These are phyloP conservation scores for Epichloe bromicola DNA, from an alignment of 2,329 filamentous ascomycete species.

Conservation along the genomic window DNA sequence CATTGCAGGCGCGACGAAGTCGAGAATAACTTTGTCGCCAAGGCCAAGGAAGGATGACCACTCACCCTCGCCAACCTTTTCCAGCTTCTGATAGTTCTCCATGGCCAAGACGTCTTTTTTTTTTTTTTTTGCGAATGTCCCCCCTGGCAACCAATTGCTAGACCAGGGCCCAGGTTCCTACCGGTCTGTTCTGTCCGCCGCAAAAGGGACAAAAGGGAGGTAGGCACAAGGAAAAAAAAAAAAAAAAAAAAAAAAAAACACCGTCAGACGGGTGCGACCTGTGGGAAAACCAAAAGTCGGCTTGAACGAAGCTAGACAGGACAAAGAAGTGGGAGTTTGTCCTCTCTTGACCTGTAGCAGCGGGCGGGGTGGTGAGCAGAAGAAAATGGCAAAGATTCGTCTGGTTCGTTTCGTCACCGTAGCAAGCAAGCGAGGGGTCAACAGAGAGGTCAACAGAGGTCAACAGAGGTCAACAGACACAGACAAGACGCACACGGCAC, in stretches of 20 bases:
- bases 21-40: no score
- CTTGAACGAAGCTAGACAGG: background rate
- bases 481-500: background rate
- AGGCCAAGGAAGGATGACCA: slow-evolving; percentile 1
- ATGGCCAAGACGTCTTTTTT: slow-evolving; percentile 31
- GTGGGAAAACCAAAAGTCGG: background rate
- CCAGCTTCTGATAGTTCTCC: slow-evolving; percentile 95
- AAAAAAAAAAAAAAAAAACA: background rate
- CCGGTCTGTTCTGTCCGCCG: background rate
- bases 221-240: background rate
- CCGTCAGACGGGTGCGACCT: background rate
- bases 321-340: background rate
- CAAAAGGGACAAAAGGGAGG: background rate
- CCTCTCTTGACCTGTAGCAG: slow-evolving; percentile 1
- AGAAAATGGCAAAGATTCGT: background rate
- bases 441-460: background rate
- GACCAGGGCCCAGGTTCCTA: background rate
- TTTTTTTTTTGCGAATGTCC: background rate
- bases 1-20: background rate
- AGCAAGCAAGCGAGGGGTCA: slow-evolving; percentile 5
- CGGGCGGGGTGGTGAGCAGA: slow-evolving; percentile 1
- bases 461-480: slow-evolving; percentile 2
- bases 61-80: slow-evolving; percentile 91
- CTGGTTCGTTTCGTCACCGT: background rate
- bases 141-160: background rate